Percentiles rank a stretch among this genome's conserved stretches.
phyloP scores from a whole-genome alignment of 129 eudicot genomes.

The Silybum marianum region DNA sequence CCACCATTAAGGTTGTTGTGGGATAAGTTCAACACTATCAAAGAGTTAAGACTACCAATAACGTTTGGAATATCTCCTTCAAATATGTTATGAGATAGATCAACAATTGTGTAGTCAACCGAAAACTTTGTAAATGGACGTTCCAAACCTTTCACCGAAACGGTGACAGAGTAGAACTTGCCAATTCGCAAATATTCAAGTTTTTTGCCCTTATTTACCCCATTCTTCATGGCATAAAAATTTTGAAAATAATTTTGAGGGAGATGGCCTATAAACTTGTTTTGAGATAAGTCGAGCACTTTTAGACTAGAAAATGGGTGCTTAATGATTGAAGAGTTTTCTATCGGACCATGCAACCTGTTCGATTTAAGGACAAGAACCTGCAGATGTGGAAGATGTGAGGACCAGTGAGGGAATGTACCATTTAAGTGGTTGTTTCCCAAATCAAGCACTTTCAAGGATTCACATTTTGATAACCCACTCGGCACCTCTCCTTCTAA shows the following conservation, averaged over 20 bases:
- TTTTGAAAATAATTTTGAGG: conserved; percentile 21
- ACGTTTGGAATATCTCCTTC: conserved; percentile 25
- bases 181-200: not conserved
- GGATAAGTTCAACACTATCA: conserved; percentile 35
- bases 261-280: conserved; percentile 33
- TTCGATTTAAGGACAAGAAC: conserved; percentile 41
- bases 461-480: too few species aligned
- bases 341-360: conserved; percentile 33
- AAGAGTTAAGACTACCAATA: conserved; percentile 30
- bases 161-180: not conserved
- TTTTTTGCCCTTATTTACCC: not conserved
- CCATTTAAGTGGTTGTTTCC: too few species aligned
- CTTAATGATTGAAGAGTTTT: not conserved
- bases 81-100: conserved; percentile 23
- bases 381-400: conserved; percentile 23
- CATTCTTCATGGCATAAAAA: conserved; percentile 30
- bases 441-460: too few species aligned
- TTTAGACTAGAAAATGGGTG: conserved; percentile 21
- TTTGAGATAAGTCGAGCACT: conserved; percentile 43
- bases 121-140: not conserved
- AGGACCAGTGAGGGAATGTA: too few species aligned
- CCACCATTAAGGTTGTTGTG: conserved; percentile 34
- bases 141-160: conserved; percentile 19
- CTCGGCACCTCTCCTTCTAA: too few species aligned
- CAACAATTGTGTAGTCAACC: conserved; percentile 18